Percentiles rank a stretch among this genome's conserved stretches.
These are phyloP conservation scores for Serendipita sp. DNA, from an alignment of 1,284 basidiomycete species.

Conservation along the genomic window DNA sequence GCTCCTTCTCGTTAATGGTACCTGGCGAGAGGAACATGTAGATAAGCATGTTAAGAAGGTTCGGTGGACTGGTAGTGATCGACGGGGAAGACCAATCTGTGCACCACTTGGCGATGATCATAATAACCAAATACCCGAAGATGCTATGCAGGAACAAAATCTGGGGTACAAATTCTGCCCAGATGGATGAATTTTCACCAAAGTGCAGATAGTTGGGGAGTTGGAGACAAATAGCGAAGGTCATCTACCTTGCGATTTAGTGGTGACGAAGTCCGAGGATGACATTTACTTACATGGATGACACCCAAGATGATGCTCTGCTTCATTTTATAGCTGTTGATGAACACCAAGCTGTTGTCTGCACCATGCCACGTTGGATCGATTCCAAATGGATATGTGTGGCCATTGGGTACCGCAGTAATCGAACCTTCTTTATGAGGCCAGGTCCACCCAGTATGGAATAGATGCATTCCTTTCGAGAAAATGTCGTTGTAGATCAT, in stretches of 20 bases:
- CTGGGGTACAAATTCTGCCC: constrained; percentile 91
- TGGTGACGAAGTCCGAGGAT: constrained; percentile 12
- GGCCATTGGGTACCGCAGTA: constrained; percentile 43
- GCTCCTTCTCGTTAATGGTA: constrained; percentile 49
- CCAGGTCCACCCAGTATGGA: constrained; percentile 82
- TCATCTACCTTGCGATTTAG: constrained; percentile 55
- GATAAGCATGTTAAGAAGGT: constrained; percentile 90
- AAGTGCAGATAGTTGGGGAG: constrained; percentile 91
- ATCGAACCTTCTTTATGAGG: constrained; percentile 37
- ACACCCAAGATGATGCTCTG: constrained; percentile 97
- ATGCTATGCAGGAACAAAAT: constrained; percentile 95
- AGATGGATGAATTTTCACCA: constrained; percentile 75
- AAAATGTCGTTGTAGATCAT: constrained; percentile 99
- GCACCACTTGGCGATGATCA: constrained; percentile 96
- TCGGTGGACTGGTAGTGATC: constrained; percentile 57
- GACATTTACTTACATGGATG: constrained; percentile 62
- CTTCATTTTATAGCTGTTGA: constrained; percentile 99
- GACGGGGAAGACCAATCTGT: constrained; percentile 74
- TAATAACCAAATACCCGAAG: constrained; percentile 90
- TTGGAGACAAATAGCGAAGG: constrained; percentile 92
- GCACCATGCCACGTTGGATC: constrained; percentile 94
- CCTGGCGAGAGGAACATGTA: constrained; percentile 87
- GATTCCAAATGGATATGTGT: constrained; percentile 82
- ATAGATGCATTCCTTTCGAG: constrained; percentile 83
- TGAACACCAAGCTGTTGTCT: constrained; percentile 86